Evolutionary conservation across 345 rosid genomes (phyloP).

Genomic region (Ceriops zippeliana): DNA sequence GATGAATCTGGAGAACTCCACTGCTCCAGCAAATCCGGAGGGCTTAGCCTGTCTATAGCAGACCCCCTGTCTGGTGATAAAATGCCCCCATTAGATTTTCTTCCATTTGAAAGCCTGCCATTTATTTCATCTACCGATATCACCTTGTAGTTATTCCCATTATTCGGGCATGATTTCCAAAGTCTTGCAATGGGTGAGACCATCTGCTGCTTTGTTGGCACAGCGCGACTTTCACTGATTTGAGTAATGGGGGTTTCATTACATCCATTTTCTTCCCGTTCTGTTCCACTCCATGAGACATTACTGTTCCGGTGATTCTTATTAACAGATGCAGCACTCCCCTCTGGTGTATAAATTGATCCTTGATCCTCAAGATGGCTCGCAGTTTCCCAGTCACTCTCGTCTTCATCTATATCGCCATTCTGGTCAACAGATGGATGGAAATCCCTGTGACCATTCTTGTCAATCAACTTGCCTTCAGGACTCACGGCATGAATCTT

Average conservation of each 20-base stretch:
- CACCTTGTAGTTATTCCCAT: slow-evolving; percentile 58
- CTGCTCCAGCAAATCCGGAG: slow-evolving; percentile 53
- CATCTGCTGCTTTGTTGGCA: slow-evolving; percentile 52
- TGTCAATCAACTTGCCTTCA: slow-evolving; percentile 31
- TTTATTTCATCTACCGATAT: slow-evolving; percentile 63
- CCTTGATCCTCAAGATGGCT: slow-evolving; percentile 81
- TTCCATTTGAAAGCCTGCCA: slow-evolving; percentile 66
- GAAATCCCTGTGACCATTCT: slow-evolving; percentile 38
- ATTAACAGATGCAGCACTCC: slow-evolving; percentile 49
- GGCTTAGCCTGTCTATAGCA: slow-evolving; percentile 58
- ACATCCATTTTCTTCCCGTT: slow-evolving; percentile 50
- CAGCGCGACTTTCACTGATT: slow-evolving; percentile 55
- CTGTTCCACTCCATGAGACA: slow-evolving; percentile 51
- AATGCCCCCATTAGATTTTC: slow-evolving; percentile 54
- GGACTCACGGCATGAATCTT: slow-evolving; percentile 51
- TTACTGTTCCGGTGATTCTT: slow-evolving; percentile 44
- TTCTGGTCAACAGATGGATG: slow-evolving; percentile 37
- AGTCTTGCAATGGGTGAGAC: slow-evolving; percentile 65
- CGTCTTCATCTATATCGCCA: slow-evolving; percentile 69
- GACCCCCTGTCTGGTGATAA: slow-evolving; percentile 62
- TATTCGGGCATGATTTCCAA: slow-evolving; percentile 64
- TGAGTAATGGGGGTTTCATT: slow-evolving; percentile 56
- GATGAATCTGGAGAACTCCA: slow-evolving; percentile 85
- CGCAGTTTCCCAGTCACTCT: slow-evolving; percentile 97
- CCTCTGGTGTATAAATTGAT: slow-evolving; percentile 68